Evolutionary conservation across 805 yeast genomes (phyloP).

Genomic region (Candida parachauliodes): DNA sequence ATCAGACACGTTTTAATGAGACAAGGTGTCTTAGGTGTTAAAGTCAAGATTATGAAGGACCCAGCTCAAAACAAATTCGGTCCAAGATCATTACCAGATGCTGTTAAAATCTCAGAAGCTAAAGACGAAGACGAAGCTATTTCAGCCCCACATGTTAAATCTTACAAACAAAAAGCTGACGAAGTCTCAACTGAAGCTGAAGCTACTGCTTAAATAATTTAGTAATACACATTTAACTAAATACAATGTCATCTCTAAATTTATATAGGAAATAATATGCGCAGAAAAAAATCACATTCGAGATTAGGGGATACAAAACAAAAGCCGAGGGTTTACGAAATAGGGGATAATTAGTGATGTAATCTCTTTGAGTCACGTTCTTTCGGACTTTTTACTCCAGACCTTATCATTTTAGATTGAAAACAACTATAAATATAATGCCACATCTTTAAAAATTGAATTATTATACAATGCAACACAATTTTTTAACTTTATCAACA

Average conservation of each 20-base stretch:
- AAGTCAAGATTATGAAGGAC: conserved; percentile 99
- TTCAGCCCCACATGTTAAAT: conserved; percentile 78
- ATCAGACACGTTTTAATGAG: conserved; percentile 99
- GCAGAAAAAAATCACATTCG: neutral
- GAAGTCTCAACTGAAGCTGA: conserved; percentile 34
- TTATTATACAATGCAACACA: conserved; percentile 4
- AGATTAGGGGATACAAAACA: too few species aligned
- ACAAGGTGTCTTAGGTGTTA: conserved; percentile 99
- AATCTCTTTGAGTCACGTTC: neutral
- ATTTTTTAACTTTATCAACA: conserved; percentile 52
- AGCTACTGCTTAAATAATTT: conserved; percentile 28
- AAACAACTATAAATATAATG: neutral
- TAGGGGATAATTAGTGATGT: conserved; percentile 1
- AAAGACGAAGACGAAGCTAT: conserved; percentile 82
- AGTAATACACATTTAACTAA: too few species aligned
- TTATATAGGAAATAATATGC: neutral
- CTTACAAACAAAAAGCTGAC: conserved; percentile 52
- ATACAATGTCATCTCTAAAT: too few species aligned
- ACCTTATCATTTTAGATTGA: too few species aligned
- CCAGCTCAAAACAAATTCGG: conserved; percentile 83
- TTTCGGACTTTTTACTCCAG: conserved; percentile 2
- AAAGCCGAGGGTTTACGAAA: neutral
- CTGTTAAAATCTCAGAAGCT: conserved; percentile 88
- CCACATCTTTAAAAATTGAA: too few species aligned
- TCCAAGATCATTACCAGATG: conserved; percentile 93